Base-by-base conservation (phyloP, 345 rosid species). In the Gossypium bickii region DNA sequence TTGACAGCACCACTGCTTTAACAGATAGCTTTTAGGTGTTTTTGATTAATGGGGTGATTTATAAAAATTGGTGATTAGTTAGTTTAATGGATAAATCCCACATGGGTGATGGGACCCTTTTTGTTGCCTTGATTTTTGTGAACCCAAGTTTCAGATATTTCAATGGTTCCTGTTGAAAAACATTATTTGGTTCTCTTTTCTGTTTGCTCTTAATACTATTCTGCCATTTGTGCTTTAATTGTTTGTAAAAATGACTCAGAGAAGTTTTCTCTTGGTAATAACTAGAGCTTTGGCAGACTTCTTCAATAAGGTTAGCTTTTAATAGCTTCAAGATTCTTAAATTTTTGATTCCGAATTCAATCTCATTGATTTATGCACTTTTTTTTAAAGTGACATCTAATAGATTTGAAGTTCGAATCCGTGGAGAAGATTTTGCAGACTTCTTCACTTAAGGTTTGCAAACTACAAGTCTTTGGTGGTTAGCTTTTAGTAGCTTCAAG, bases 81-180 rank as follows among this genome's bases (percentile, higher is more conserved):
- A 66, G 34, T 83, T 74, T 63, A 45, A 47, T 76, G 63, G 52
- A 44, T 62, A 64, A 72, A 76, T 61, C 48, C 47, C 68, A 55
- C 65, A 47, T 62, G 83, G 72, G 80, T 63, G 29, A 69, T 52
- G 60, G 60, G 73, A 76, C 82, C 73, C 52, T 73, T 65, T 65
- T 41, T 59, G 34, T 5, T 34, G 41, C 38, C 4, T 51, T 16
- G 73, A 70, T 70, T 70, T 45, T 18, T 76, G 49, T 76, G 67
- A 76, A 70, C 76, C 41, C 58, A 71, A 63, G 73, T n/a, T 78
- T 70, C 51, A 61, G 77, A 77, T 52, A 70, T 74, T 77, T 71
- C 74, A 24, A 64, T 17, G 34, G 57, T 63, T 74, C 49, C 71
- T 69, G 55, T 49, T 56, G 69, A 56, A 60, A 61, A 60, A 71